Evolutionary conservation across 345 rosid species (phyloP).

Genomic region (Brassica nigra): DNA sequence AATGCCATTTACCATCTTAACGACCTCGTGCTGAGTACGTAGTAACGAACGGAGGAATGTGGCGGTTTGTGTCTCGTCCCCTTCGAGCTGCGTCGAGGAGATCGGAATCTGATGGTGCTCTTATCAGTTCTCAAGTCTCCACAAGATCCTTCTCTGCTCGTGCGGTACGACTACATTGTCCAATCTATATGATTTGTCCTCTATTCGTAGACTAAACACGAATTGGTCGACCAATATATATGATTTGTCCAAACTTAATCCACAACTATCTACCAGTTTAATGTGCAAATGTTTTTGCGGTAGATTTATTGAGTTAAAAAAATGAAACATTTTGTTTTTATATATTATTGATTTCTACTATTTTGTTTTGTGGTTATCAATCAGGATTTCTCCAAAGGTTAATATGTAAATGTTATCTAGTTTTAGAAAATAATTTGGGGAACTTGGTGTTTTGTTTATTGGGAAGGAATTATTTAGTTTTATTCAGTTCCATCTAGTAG

Average conservation of each 20-base stretch:
- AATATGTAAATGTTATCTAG: neutral
- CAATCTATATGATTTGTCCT: constrained; percentile 1
- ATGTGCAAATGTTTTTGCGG: neutral
- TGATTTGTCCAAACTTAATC: neutral
- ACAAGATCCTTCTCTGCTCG: constrained; percentile 70
- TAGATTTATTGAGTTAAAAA: neutral
- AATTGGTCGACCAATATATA: neutral
- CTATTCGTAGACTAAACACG: neutral
- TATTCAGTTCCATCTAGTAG: neutral
- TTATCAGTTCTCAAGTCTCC: constrained; percentile 55
- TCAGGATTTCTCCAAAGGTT: neutral
- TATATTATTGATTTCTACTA: neutral
- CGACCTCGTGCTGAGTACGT: constrained; percentile 23
- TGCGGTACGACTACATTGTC: constrained; percentile 47
- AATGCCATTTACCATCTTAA: neutral
- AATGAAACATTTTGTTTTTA: too few relatives aligned
- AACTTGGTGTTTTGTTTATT: neutral
- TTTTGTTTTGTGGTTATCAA: neutral
- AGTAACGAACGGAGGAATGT: constrained; percentile 48
- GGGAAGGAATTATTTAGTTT: neutral
- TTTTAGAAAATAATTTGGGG: neutral
- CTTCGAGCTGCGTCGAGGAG: constrained; percentile 56
- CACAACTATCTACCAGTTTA: neutral
- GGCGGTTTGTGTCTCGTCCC: constrained; percentile 91
- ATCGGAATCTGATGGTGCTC: constrained; percentile 47